phyloP scores from a whole-genome alignment of 306 rosid genomes.

The Acacia crassicarpa region DNA sequence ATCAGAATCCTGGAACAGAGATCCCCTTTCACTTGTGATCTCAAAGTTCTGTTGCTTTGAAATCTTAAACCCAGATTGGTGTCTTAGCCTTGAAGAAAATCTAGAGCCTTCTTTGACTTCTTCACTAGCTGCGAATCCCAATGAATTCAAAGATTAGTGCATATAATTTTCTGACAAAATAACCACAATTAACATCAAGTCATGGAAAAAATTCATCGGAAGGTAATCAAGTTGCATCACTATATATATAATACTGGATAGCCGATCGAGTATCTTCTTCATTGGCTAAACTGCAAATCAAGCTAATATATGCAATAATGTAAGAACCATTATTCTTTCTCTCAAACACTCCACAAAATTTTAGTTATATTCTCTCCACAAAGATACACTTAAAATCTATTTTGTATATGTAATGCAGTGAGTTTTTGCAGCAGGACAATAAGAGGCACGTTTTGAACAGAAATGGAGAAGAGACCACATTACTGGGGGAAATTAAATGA shows the following conservation, averaged over 20 bases:
- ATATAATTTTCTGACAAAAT: not conserved
- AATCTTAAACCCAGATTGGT: conserved; percentile 6
- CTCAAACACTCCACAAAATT: not conserved
- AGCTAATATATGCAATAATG: not conserved
- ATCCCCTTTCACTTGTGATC: not conserved
- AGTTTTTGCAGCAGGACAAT: not conserved
- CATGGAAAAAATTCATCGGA: not conserved
- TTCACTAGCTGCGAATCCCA: conserved; percentile 13
- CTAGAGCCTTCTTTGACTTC: not conserved
- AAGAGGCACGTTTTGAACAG: not conserved
- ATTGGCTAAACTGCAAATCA: not conserved
- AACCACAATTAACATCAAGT: not conserved
- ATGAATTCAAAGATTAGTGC: not conserved
- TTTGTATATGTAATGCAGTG: not conserved
- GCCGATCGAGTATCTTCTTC: not conserved
- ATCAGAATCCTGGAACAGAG: not conserved
- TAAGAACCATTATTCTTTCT: not conserved
- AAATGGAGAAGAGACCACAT: not conserved
- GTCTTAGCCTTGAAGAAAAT: conserved; percentile 1
- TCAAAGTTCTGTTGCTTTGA: not conserved
- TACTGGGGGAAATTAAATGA: not conserved
- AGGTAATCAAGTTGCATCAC: not conserved
- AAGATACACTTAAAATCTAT: not conserved
- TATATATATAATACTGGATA: not conserved
- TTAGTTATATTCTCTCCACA: not conserved